Percentiles rank a stretch among this genome's conserved stretches.
phyloP scores from a whole-genome alignment of 371 early-diverging fungal species.

The Rhizopus stolonifer region DNA sequence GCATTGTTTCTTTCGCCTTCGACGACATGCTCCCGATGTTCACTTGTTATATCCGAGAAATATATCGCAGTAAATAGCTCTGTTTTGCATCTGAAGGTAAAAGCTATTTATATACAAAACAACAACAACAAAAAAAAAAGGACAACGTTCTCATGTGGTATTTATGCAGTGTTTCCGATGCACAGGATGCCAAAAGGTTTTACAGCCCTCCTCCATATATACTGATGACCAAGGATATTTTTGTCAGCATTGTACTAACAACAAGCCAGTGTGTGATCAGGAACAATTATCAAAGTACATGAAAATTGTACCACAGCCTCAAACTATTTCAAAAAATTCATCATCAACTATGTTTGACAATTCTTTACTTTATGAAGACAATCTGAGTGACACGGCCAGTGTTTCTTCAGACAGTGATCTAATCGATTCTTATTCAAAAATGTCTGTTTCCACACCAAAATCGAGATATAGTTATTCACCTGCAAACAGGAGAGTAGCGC shows the following conservation, averaged over 20 bases:
- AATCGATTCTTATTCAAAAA: not conserved
- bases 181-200: slow-evolving; percentile 30
- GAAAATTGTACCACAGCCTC: slow-evolving; percentile 40
- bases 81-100: slow-evolving; percentile 31
- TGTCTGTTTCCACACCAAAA: not conserved
- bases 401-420: not conserved
- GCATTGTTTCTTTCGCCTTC: slow-evolving; percentile 1
- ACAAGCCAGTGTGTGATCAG: slow-evolving; percentile 7
- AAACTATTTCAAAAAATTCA: slow-evolving; percentile 3
- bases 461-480: not conserved
- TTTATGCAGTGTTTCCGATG: slow-evolving; percentile 40
- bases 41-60: slow-evolving; percentile 19
- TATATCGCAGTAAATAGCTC: slow-evolving; percentile 25
- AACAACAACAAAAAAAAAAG: not conserved
- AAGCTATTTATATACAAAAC: too few relatives aligned
- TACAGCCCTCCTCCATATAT: slow-evolving; percentile 35
- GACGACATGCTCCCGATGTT: slow-evolving; percentile 21
- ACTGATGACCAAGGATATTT: slow-evolving; percentile 24
- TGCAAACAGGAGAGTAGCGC: not conserved
- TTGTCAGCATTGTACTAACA: slow-evolving; percentile 32
- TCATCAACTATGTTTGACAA: not conserved
- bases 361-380: slow-evolving; percentile 2
- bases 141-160: not conserved
- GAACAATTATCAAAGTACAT: slow-evolving; percentile 18
- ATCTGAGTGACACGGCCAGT: not conserved